Evolutionary conservation across 2,329 filamentous ascomycete species (phyloP).

Genomic region (Keithomyces neogunnii): DNA sequence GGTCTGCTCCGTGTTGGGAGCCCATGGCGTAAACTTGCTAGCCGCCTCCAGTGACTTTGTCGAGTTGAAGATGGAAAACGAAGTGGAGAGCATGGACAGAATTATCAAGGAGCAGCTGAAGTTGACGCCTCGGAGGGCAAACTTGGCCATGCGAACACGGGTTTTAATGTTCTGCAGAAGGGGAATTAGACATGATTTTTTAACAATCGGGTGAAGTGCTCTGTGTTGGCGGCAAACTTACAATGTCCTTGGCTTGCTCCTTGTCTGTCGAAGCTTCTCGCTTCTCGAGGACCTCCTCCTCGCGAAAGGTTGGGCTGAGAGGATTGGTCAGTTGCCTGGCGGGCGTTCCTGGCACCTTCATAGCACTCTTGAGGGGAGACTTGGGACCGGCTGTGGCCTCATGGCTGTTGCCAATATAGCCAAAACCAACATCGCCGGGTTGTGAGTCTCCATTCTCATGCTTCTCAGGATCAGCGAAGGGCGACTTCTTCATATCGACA

Average conservation of each 20-base stretch:
- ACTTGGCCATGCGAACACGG: constrained; percentile 85
- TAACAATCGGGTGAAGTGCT: background rate
- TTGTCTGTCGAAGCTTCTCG: constrained; percentile 73
- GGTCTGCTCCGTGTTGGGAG: constrained; percentile 54
- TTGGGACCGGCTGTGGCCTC: constrained; percentile 57
- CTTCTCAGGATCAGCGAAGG: constrained; percentile 52
- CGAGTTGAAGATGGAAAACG: constrained; percentile 85
- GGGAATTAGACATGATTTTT: constrained; percentile 15
- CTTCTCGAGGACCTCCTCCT: constrained; percentile 83
- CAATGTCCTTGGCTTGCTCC: constrained; percentile 78
- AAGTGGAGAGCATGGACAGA: constrained; percentile 79
- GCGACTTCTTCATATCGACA: constrained; percentile 48
- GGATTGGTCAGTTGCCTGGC: constrained; percentile 66
- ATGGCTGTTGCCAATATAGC: constrained; percentile 65
- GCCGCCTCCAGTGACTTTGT: constrained; percentile 67
- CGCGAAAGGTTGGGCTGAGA: constrained; percentile 81
- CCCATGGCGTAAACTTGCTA: constrained; percentile 81
- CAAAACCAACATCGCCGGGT: constrained; percentile 84
- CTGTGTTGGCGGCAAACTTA: constrained; percentile 40
- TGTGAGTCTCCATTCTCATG: constrained; percentile 49
- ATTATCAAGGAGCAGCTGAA: constrained; percentile 97
- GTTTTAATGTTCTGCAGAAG: constrained; percentile 74
- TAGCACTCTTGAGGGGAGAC: constrained; percentile 79
- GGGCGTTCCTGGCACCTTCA: constrained; percentile 79
- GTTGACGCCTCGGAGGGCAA: constrained; percentile 89